Evolutionary conservation across 2,329 filamentous ascomycete species (phyloP).

Genomic region (Microdochium bolleyi): DNA sequence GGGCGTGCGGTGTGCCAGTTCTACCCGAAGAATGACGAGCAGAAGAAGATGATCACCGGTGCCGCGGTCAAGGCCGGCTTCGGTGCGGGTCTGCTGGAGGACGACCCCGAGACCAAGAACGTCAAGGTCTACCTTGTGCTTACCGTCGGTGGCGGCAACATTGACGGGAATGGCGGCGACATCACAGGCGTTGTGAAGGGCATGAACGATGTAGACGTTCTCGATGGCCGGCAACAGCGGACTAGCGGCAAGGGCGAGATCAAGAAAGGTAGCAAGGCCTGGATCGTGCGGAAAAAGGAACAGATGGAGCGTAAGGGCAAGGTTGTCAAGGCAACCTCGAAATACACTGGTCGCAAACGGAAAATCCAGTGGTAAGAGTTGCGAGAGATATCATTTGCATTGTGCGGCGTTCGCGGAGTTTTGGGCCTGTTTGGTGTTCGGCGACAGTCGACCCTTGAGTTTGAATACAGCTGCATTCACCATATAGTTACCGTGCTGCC

Average conservation of each 20-base stretch:
- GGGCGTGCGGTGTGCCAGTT: conserved; percentile 94
- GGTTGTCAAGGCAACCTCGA: conserved; percentile 83
- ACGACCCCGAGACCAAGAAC: conserved; percentile 94
- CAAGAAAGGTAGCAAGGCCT: conserved; percentile 77
- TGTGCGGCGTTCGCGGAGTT: conserved; percentile 16
- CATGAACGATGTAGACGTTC: conserved; percentile 80
- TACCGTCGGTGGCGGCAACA: conserved; percentile 63
- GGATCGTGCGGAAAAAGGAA: conserved; percentile 81
- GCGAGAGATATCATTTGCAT: conserved; percentile 11
- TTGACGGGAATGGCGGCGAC: conserved; percentile 54
- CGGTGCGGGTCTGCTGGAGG: conserved; percentile 87
- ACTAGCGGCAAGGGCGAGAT: conserved; percentile 41
- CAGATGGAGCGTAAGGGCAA: conserved; percentile 94
- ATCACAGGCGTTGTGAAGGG: conserved; percentile 86
- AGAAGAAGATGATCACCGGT: conserved; percentile 84
- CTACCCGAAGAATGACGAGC: conserved; percentile 91
- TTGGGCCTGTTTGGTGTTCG: no score
- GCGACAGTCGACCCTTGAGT: no score
- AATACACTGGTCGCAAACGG: conserved; percentile 89
- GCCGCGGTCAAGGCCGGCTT: conserved; percentile 93
- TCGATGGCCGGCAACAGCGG: conserved; percentile 56
- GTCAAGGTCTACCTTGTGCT: conserved; percentile 93
- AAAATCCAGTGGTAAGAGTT: conserved; percentile 59
- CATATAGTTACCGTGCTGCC: no score
- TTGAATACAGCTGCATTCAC: no score